phyloP scores from a whole-genome alignment of 805 yeast genomes.

The Candida nanaspora region DNA sequence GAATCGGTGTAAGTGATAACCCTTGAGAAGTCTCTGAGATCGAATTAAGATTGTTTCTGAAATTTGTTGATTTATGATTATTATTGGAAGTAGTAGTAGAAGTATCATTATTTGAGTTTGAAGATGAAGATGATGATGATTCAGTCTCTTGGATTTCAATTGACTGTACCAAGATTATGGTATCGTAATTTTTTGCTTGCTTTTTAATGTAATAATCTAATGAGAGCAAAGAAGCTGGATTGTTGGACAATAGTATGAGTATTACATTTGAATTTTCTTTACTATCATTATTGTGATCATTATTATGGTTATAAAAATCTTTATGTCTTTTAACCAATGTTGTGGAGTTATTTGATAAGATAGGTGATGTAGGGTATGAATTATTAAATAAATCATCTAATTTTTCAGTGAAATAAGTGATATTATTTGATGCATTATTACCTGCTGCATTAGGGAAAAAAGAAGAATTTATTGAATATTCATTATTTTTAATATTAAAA shows the following conservation, averaged over 20 bases:
- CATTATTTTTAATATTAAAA: conserved; percentile 29
- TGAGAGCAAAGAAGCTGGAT: conserved; percentile 68
- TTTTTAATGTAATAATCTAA: conserved; percentile 55
- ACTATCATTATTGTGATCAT: not conserved
- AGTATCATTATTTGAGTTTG: too few species aligned
- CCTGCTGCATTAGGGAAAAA: not conserved
- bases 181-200: conserved; percentile 55
- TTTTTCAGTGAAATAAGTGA: conserved; percentile 14
- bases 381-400: conserved; percentile 23
- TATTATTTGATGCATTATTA: not conserved
- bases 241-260: conserved; percentile 46
- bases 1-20: not conserved
- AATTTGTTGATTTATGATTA: too few species aligned
- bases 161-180: conserved; percentile 40
- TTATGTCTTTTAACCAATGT: conserved; percentile 39
- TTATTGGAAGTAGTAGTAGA: too few species aligned
- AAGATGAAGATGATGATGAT: too few species aligned
- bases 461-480: not conserved
- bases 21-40: conserved; percentile 2
- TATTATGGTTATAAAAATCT: too few species aligned
- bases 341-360: conserved; percentile 22
- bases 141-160: conserved; percentile 3
- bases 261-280: conserved; percentile 16
- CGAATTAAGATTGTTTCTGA: too few species aligned
- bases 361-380: conserved; percentile 29